Percentiles rank a stretch among this genome's conserved stretches.
Evolutionary conservation across 176 grass and related monocot genomes (phyloP).

Genomic region (Aegilops bicornis): DNA sequence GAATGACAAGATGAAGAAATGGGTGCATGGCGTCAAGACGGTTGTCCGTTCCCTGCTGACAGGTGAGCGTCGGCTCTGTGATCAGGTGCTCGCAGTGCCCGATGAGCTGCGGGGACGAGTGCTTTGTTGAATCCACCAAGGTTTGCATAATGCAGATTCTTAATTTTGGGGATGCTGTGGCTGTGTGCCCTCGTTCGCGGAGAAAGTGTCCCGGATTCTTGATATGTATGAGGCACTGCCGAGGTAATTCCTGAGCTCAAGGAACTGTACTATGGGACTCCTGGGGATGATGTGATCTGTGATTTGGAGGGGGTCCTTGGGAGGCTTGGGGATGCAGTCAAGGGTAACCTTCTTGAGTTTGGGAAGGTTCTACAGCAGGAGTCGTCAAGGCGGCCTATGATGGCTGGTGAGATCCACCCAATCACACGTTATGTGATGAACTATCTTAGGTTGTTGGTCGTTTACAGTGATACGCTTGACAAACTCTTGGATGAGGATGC

Average conservation of each 20-base stretch:
- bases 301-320: constrained; percentile 70
- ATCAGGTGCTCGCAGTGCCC: constrained; percentile 62
- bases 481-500: constrained; percentile 52
- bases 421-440: constrained; percentile 98
- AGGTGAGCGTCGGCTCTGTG: constrained; percentile 67
- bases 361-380: constrained; percentile 83
- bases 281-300: constrained; percentile 58
- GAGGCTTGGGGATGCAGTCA: constrained; percentile 82
- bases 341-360: constrained; percentile 78
- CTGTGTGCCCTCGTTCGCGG: constrained; percentile 67
- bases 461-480: constrained; percentile 76
- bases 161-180: constrained; percentile 85
- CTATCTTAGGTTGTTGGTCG: constrained; percentile 73
- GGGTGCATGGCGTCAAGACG: constrained; percentile 79
- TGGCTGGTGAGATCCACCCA: constrained; percentile 89
- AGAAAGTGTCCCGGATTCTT: constrained; percentile 89
- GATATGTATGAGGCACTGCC: constrained; percentile 87
- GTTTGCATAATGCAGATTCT: constrained; percentile 86
- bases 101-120: constrained; percentile 70
- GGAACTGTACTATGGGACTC: constrained; percentile 60
- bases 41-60: constrained; percentile 68
- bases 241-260: constrained; percentile 81
- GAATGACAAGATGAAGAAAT: constrained; percentile 98
- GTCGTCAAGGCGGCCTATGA: constrained; percentile 66
- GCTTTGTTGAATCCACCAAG: constrained; percentile 80